phyloP scores from a whole-genome alignment of 2,329 filamentous ascomycete species.

The Colletotrichum noveboracense region DNA sequence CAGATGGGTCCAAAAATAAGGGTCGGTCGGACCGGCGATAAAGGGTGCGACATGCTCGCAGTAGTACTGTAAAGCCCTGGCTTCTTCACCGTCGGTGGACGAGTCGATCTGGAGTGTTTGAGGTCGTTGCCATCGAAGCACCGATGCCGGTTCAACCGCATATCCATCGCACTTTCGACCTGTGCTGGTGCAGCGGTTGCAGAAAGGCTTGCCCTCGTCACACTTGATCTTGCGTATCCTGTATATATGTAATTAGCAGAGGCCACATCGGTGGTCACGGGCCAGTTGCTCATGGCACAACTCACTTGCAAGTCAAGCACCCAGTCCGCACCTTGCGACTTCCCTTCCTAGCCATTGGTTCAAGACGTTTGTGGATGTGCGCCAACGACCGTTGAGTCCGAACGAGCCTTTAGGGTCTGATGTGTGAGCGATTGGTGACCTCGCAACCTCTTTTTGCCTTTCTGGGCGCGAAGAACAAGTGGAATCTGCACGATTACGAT shows the following conservation, averaged over 20 bases:
- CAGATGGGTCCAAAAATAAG: conserved; percentile 18
- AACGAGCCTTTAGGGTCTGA: neutral
- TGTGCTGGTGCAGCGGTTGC: conserved; percentile 57
- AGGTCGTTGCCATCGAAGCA: neutral
- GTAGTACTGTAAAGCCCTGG: conserved; percentile 3
- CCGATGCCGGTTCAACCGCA: neutral
- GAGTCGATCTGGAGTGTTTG: neutral
- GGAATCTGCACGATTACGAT: neutral
- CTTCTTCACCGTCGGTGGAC: neutral
- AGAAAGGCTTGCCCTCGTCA: conserved; percentile 58
- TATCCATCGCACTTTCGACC: conserved; percentile 64
- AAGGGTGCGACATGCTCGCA: neutral
- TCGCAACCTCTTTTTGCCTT: neutral
- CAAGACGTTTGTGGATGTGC: neutral
- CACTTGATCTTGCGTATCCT: conserved; percentile 63
- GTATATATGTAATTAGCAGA: neutral
- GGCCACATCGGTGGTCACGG: neutral
- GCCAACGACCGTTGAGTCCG: neutral
- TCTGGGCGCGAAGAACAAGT: neutral
- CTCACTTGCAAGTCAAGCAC: conserved; percentile 60
- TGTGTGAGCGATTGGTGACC: neutral
- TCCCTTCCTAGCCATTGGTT: conserved; percentile 7
- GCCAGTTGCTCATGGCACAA: neutral
- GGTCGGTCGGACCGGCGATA: conserved; percentile 5
- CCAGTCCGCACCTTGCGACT: conserved; percentile 49